Conservation (phyloP, 106 monocot genomes). For the Iris macrosiphon region DNA sequence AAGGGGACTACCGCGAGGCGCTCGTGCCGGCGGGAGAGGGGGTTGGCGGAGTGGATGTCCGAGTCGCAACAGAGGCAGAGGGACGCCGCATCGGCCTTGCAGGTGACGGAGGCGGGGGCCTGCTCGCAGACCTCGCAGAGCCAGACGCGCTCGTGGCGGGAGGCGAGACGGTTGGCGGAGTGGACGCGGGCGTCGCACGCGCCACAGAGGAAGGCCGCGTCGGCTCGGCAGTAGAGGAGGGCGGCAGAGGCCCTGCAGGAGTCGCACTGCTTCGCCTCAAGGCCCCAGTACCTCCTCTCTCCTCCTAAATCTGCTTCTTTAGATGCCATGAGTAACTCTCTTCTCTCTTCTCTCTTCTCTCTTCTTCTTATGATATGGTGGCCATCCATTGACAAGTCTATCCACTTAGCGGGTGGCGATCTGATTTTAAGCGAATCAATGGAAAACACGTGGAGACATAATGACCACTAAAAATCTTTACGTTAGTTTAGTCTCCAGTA, state of each 20-base stretch:
- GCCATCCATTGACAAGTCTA: no score
- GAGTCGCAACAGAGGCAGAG: neutral
- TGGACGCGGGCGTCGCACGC: slow-evolving; percentile 7
- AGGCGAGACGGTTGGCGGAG: slow-evolving; percentile 6
- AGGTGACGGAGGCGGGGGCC: neutral
- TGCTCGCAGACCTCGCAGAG: slow-evolving; percentile 19
- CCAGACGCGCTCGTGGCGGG: slow-evolving; percentile 7
- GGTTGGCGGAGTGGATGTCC: neutral
- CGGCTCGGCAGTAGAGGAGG: slow-evolving; percentile 5
- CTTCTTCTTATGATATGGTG: no score
- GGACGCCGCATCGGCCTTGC: no score
- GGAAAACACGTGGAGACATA: no score
- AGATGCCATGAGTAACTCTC: no score
- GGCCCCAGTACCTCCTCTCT: slow-evolving; percentile 4
- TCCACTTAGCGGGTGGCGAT: no score
- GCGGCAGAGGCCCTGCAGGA: slow-evolving; percentile 4
- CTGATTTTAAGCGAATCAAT: no score
- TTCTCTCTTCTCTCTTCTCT: no score
- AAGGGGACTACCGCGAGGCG: neutral
- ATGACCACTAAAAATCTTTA: no score
- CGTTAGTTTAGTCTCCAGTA: no score
- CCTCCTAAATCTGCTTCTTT: neutral
- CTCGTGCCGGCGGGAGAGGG: neutral
- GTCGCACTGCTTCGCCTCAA: neutral
- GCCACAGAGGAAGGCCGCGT: slow-evolving; percentile 9